phyloP scores from a whole-genome alignment of 352 stramenopile species.

The Pythium volutum region DNA sequence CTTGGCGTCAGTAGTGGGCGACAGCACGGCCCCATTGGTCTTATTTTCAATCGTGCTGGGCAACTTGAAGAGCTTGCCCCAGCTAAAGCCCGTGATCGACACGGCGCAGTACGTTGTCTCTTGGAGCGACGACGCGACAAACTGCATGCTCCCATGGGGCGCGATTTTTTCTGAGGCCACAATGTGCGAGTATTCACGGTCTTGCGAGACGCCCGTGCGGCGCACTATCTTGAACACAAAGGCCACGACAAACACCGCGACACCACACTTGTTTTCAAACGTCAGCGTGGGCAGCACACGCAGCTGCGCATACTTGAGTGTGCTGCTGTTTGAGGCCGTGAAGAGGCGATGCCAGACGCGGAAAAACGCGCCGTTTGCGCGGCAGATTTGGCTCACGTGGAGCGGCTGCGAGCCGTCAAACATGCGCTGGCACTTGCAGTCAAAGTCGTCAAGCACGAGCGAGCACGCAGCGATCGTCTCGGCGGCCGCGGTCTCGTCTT shows the following conservation, averaged over 20 bases:
- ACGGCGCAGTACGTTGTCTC: conserved; percentile 73
- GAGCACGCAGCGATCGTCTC: conserved; percentile 66
- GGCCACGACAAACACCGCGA: conserved; percentile 59
- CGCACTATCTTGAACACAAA: conserved; percentile 83
- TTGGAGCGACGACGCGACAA: conserved; percentile 67
- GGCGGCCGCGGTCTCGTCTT: conserved; percentile 45
- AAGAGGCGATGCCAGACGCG: conserved; percentile 61
- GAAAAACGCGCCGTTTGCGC: conserved; percentile 70
- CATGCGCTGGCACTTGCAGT: conserved; percentile 77
- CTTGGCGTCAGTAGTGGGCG: conserved; percentile 1
- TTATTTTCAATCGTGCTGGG: conserved; percentile 36
- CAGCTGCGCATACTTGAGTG: conserved; percentile 65
- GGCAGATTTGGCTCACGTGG: conserved; percentile 66
- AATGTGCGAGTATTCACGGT: conserved; percentile 74
- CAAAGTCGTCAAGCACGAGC: conserved; percentile 64
- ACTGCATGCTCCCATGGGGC: conserved; percentile 45
- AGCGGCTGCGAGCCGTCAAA: conserved; percentile 71
- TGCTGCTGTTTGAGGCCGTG: conserved; percentile 61
- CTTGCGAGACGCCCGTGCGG: conserved; percentile 39
- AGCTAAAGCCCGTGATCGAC: conserved; percentile 74
- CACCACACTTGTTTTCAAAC: conserved; percentile 78
- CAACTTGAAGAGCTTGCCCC: conserved; percentile 72
- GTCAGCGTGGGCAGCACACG: conserved; percentile 59
- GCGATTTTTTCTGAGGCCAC: conserved; percentile 63
- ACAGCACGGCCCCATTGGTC: not conserved